Evolutionary conservation across 345 rosid species (phyloP).

Genomic region (Salix koriyanagi): DNA sequence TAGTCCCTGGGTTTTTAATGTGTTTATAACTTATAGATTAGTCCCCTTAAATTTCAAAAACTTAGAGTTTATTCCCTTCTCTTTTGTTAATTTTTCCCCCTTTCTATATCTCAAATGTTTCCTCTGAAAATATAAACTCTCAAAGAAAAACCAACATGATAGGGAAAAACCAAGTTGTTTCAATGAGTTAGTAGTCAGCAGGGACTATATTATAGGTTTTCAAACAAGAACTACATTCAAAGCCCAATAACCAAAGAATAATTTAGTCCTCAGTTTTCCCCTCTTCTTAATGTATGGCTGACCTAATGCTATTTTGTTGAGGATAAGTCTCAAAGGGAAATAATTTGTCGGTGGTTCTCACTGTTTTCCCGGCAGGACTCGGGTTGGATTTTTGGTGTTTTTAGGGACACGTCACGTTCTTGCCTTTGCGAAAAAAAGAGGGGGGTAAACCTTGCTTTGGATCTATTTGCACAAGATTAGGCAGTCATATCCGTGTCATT

Average conservation of each 20-base stretch:
- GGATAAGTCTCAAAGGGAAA: background rate
- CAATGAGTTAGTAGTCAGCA: too few species aligned
- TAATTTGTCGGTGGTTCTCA: conserved; percentile 7
- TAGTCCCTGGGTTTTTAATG: too few species aligned
- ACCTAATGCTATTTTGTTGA: background rate
- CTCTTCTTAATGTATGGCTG: background rate
- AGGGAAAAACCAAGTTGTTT: too few species aligned
- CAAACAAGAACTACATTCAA: background rate
- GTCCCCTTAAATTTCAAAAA: too few species aligned
- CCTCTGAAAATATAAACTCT: too few species aligned
- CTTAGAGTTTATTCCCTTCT: too few species aligned
- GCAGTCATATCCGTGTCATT: background rate
- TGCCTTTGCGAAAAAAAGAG: background rate
- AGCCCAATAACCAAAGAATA: background rate
- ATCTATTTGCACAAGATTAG: background rate
- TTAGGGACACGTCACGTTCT: conserved; percentile 11
- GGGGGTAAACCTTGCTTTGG: background rate
- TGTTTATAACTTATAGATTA: too few species aligned
- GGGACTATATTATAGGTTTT: background rate
- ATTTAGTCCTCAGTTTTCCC: background rate
- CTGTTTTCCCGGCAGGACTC: background rate
- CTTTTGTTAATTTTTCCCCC: too few species aligned
- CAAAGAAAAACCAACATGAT: too few species aligned
- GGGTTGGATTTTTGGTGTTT: background rate
- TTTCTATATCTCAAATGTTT: too few species aligned